These are phyloP conservation scores for Volvox carteri DNA, from an alignment of 163 green algal genomes.

Conservation along the genomic window DNA sequence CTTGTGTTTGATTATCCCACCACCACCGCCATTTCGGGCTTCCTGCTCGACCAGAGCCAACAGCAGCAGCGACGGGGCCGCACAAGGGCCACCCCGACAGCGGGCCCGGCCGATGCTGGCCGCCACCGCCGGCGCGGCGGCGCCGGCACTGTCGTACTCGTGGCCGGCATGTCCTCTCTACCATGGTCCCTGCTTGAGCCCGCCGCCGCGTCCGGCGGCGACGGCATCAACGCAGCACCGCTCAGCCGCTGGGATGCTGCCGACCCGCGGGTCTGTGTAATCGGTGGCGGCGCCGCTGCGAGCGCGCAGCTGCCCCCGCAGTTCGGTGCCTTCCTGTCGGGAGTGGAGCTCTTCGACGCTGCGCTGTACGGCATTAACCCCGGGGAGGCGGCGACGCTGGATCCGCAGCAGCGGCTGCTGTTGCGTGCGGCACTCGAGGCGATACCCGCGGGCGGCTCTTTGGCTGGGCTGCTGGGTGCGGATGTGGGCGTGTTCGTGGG, in stretches of 20 bases:
- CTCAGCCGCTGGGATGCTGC: conserved; percentile 81
- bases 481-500: conserved; percentile 79
- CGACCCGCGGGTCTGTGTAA: conserved; percentile 40
- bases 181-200: conserved; percentile 38
- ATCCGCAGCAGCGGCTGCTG: conserved; percentile 93
- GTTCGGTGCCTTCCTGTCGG: conserved; percentile 71
- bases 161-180: conserved; percentile 27
- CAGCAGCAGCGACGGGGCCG: not conserved
- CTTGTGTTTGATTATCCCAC: conserved; percentile 85
- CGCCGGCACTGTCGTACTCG: conserved; percentile 1
- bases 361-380: conserved; percentile 74
- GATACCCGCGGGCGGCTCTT: not conserved
- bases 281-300: not conserved
- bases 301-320: conserved; percentile 50
- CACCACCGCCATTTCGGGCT: conserved; percentile 62
- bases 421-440: conserved; percentile 61
- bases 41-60: conserved; percentile 51
- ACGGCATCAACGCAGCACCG: conserved; percentile 70
- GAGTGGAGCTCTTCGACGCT: conserved; percentile 82
- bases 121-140: not conserved
- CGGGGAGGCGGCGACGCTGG: conserved; percentile 81
- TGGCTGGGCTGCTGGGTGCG: not conserved
- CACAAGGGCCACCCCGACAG: not conserved
- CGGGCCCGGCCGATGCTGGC: not conserved
- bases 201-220: not conserved